phyloP scores from a whole-genome alignment of 2,329 filamentous ascomycete species.

The Colletotrichum navitas region DNA sequence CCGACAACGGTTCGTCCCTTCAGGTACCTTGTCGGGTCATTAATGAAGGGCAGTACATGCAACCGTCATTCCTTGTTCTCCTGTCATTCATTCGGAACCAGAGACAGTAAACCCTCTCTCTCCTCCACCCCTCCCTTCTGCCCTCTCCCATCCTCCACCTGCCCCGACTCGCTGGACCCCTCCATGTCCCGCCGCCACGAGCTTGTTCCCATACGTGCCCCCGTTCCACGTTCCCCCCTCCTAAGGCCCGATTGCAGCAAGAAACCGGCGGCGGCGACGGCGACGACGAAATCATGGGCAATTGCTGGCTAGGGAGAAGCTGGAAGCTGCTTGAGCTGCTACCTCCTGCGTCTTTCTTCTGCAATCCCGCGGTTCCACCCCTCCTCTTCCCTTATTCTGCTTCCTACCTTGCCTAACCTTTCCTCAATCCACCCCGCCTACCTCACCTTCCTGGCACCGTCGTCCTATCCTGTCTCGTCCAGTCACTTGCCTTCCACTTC shows the following conservation, averaged over 20 bases:
- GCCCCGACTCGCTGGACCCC: slow-evolving; percentile 25
- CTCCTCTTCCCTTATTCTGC: slow-evolving; percentile 11
- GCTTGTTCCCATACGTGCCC: slow-evolving; percentile 21
- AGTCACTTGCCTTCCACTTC: slow-evolving; percentile 39
- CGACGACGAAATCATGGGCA: neutral
- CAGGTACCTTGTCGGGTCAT: slow-evolving; percentile 3
- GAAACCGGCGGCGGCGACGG: slow-evolving; percentile 10
- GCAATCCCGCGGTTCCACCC: neutral
- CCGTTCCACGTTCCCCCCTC: neutral
- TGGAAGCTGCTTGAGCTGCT: slow-evolving; percentile 11
- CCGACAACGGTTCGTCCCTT: slow-evolving; percentile 5
- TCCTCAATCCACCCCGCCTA: slow-evolving; percentile 36
- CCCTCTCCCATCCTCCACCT: slow-evolving; percentile 10
- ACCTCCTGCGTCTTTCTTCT: neutral
- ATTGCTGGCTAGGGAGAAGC: slow-evolving; percentile 6
- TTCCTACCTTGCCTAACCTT: slow-evolving; percentile 27
- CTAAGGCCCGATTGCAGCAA: slow-evolving; percentile 7
- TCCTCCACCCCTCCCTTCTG: neutral
- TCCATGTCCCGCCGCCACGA: slow-evolving; percentile 25
- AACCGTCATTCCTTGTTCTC: slow-evolving; percentile 1
- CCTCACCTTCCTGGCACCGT: slow-evolving; percentile 25
- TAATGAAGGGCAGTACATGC: slow-evolving; percentile 6
- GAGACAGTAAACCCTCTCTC: neutral
- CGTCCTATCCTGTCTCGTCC: slow-evolving; percentile 19
- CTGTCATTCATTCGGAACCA: neutral